Conservation (phyloP, 2,329 filamentous ascomycete genomes). For the Pseudocercospora macadamiae region DNA sequence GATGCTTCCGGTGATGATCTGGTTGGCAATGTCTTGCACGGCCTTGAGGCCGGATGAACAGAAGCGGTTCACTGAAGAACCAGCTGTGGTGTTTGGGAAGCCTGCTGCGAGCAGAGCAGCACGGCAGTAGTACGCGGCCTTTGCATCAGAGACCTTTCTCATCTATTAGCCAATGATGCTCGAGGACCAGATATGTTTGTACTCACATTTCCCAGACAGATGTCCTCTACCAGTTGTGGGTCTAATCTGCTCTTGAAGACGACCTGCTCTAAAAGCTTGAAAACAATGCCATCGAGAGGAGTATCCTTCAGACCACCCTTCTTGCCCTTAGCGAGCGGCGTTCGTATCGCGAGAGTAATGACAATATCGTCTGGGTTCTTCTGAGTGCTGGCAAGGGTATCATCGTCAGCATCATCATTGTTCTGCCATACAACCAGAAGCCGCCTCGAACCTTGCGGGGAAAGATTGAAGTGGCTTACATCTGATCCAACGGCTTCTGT, state of each 20-base stretch:
- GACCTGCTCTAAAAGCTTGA: constrained; percentile 73
- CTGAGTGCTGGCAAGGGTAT: constrained; percentile 19
- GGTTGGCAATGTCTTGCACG: constrained; percentile 89
- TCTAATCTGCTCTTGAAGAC: constrained; percentile 41
- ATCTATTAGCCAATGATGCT: too few relatives aligned
- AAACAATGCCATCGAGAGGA: constrained; percentile 81
- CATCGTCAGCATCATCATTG: constrained; percentile 11
- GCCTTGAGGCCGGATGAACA: constrained; percentile 96
- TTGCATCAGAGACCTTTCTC: constrained; percentile 80
- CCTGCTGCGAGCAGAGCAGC: constrained; percentile 87
- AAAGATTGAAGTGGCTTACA: constrained; percentile 61
- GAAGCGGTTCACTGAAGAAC: constrained; percentile 88
- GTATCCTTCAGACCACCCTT: constrained; percentile 98
- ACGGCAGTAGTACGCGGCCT: constrained; percentile 88
- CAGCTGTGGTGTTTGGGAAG: constrained; percentile 85
- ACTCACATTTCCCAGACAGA: constrained; percentile 85
- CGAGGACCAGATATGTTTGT: too few relatives aligned
- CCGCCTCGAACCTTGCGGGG: constrained; percentile 59
- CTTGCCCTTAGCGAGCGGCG: constrained; percentile 81
- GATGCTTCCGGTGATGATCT: constrained; percentile 79
- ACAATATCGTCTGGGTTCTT: constrained; percentile 95
- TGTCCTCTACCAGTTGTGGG: constrained; percentile 60
- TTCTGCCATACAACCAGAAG: not conserved
- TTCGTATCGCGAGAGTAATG: constrained; percentile 89
- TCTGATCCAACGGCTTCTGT: constrained; percentile 69